Conservation (phyloP, 2,329 filamentous ascomycete genomes). For the Talaromyces rugulosus region DNA sequence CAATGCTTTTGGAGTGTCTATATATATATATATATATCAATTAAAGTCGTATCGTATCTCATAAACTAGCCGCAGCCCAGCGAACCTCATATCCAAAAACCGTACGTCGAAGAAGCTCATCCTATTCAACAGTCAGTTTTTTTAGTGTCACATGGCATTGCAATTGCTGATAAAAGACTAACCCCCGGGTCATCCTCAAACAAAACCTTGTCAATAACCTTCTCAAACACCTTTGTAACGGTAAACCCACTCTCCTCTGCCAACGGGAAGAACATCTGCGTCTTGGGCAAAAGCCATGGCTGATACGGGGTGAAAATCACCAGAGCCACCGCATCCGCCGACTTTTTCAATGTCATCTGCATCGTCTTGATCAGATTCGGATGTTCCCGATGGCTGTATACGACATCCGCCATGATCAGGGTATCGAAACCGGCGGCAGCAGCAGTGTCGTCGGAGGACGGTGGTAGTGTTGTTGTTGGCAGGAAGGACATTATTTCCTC, state of each 20-base stretch:
- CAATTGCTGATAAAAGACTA: conserved; percentile 22
- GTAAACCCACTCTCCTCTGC: conserved; percentile 65
- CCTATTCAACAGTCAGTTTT: conserved; percentile 39
- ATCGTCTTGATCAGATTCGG: conserved; percentile 70
- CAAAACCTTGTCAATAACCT: conserved; percentile 77
- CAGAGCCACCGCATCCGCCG: conserved; percentile 59
- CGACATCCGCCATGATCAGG: conserved; percentile 78
- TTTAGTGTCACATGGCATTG: not conserved
- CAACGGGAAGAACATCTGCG: conserved; percentile 80
- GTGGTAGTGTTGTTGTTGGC: conserved; percentile 21
- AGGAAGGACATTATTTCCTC: conserved; percentile 57
- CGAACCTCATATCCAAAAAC: conserved; percentile 73
- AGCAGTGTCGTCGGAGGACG: not conserved
- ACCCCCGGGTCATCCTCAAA: conserved; percentile 83
- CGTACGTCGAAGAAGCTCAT: conserved; percentile 74
- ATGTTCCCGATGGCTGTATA: conserved; percentile 91
- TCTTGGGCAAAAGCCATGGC: conserved; percentile 82
- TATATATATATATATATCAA: conserved; percentile 1
- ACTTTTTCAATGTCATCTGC: conserved; percentile 58
- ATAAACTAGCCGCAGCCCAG: conserved; percentile 50
- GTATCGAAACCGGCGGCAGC: conserved; percentile 61
- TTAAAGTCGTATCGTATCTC: not conserved
- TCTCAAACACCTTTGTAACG: conserved; percentile 77
- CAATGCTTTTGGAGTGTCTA: conserved; percentile 4
- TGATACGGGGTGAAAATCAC: conserved; percentile 95